A percentile compares a stretch with the other conserved stretches of the same genome.
Conservation (phyloP, 306 rosid species). For the Trifolium dubium region DNA sequence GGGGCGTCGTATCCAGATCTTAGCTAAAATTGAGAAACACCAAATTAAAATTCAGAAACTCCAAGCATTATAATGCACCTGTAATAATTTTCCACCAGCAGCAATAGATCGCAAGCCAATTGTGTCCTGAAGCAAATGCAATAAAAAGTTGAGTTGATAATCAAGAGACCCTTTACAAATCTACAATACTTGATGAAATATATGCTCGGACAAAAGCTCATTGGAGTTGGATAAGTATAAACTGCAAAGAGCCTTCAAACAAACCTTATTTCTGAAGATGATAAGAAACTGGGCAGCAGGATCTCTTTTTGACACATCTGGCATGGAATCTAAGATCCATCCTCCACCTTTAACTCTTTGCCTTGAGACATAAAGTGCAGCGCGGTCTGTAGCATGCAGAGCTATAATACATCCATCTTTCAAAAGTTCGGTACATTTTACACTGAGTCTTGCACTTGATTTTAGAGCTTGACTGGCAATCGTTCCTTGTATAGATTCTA, state of each 20-base stretch:
- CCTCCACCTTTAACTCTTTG: constrained; percentile 96
- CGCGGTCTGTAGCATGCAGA: constrained; percentile 72
- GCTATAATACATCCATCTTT: constrained; percentile 88
- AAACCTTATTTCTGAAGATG: constrained; percentile 86
- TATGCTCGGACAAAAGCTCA: neutral
- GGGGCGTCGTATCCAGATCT: constrained; percentile 20
- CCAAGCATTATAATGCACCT: constrained; percentile 54
- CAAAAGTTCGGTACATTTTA: constrained; percentile 74
- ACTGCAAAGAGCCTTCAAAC: constrained; percentile 33
- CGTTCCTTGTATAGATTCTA: constrained; percentile 73
- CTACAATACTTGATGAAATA: constrained; percentile 35
- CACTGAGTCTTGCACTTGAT: constrained; percentile 64
- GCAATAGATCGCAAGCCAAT: constrained; percentile 95
- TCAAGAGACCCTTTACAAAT: constrained; percentile 19
- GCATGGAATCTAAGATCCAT: constrained; percentile 83
- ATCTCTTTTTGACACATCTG: constrained; percentile 90
- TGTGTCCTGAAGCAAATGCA: constrained; percentile 68
- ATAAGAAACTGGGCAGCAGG: constrained; percentile 95
- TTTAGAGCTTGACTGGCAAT: constrained; percentile 58
- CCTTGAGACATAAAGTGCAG: constrained; percentile 78
- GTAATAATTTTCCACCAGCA: constrained; percentile 95
- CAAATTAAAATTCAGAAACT: constrained; percentile 21
- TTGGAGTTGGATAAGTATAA: neutral
- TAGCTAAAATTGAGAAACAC: constrained; percentile 25
- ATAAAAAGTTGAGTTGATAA: constrained; percentile 33